These are phyloP conservation scores for Penicillium psychrosexuale DNA, from an alignment of 2,329 filamentous ascomycete species.

Conservation along the genomic window DNA sequence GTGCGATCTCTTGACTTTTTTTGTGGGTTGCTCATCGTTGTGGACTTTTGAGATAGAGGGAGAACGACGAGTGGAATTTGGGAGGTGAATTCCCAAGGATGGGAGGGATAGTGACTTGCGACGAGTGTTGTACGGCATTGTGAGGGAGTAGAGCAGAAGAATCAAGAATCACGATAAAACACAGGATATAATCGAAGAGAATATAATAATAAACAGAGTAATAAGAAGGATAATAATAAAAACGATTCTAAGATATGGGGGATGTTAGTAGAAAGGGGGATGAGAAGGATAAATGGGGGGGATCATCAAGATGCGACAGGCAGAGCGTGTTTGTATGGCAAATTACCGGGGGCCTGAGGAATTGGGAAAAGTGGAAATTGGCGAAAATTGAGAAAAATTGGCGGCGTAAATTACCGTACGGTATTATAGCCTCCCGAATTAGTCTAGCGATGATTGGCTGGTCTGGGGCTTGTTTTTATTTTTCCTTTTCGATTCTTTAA, in stretches of 20 bases:
- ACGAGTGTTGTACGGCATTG: constrained; percentile 94
- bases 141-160: constrained; percentile 26
- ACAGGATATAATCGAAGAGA: constrained; percentile 3
- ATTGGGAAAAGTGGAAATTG: constrained; percentile 4
- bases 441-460: constrained; percentile 25
- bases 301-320: constrained; percentile 21
- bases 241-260: constrained; percentile 7
- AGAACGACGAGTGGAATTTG: constrained; percentile 58
- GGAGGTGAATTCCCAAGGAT: constrained; percentile 86
- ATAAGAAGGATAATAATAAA: constrained; percentile 17
- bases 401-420: not conserved
- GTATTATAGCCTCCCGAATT: constrained; percentile 21
- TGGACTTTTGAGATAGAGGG: constrained; percentile 61
- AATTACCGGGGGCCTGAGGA: constrained; percentile 19
- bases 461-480: not conserved
- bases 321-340: constrained; percentile 18
- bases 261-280: constrained; percentile 14
- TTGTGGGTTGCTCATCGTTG: constrained; percentile 55
- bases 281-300: constrained; percentile 16
- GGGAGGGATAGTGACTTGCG: constrained; percentile 92
- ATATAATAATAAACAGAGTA: constrained; percentile 16
- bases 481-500: constrained; percentile 2
- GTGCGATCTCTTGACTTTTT: constrained; percentile 78
- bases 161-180: constrained; percentile 8
- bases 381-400: not conserved